Evolutionary conservation across 1,139 yeast species (phyloP).

Genomic region (Geotrichum cucujoidarum): DNA sequence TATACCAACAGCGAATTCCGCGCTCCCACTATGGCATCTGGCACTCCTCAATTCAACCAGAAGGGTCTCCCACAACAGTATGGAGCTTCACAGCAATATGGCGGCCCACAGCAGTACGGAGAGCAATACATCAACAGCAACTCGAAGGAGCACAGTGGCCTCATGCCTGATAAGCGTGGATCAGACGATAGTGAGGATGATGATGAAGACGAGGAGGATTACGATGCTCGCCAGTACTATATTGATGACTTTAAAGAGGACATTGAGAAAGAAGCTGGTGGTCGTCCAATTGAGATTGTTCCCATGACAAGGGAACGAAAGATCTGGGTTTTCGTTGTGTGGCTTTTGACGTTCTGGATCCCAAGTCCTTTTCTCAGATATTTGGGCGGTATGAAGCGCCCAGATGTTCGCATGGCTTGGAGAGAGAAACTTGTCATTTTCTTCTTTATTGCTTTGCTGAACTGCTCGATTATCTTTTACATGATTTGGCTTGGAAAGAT

Average conservation of each 20-base stretch:
- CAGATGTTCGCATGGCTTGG: conserved; percentile 42
- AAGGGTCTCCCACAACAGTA: neutral
- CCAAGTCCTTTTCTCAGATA: conserved; percentile 36
- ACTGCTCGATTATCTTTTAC: conserved; percentile 38
- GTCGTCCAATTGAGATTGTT: conserved; percentile 28
- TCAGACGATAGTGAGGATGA: conserved; percentile 18
- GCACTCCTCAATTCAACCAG: neutral
- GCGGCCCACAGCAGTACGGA: neutral
- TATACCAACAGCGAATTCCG: conserved; percentile 12
- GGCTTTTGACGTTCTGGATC: conserved; percentile 39
- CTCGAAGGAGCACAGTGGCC: conserved; percentile 15
- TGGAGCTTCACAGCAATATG: neutral
- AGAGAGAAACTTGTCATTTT: conserved; percentile 40
- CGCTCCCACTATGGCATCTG: neutral
- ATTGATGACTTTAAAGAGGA: conserved; percentile 28
- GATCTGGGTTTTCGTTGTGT: conserved; percentile 39
- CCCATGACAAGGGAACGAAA: conserved; percentile 34
- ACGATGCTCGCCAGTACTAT: conserved; percentile 25
- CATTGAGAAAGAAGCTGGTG: conserved; percentile 23
- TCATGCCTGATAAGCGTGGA: conserved; percentile 4
- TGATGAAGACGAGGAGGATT: conserved; percentile 23
- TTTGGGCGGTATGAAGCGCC: conserved; percentile 35
- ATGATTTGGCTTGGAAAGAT: conserved; percentile 40
- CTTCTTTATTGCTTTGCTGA: conserved; percentile 39
- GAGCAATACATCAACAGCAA: conserved; percentile 7